Base-by-base conservation (phyloP, 2,329 filamentous ascomycete species). In the Thelonectria olida region DNA sequence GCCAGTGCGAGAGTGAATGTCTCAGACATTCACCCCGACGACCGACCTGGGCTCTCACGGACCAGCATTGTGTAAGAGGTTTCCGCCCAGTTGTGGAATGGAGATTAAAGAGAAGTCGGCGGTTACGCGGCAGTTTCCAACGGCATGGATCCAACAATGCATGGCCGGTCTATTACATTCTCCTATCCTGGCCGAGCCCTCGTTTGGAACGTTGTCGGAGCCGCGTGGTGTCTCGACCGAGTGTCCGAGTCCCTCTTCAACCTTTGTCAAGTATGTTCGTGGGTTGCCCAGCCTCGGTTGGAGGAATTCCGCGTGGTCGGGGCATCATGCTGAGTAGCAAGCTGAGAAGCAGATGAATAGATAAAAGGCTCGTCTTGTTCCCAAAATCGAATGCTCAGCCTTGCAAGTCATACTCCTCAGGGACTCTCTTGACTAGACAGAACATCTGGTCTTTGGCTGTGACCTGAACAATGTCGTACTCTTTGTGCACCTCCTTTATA, bases 401-500 rank as follows among this genome's bases (percentile, higher is more conserved):
- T 53, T 54, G 47, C 25, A 19, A 17, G 25, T 25, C 54, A 51
- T 57, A 41, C 19, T 19, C 17, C 13, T 47, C 23, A 31, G 15
- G 28, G 41, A 27, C 19, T 42, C 61, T 27, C 36, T 65, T 63
- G 52, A 39, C 52, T 55, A 47, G 39, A 1, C 23, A 27, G 15
- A 20, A 25, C 45, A 19, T 45, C 34, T 52, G 31, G 61, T 64
- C 47, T 19, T 51, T 25, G 49, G 54, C 49, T 41, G 52, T 48
- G 39, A 60, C 60, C 57, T 47, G 53, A 56, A 56, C 23, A 45
- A 77, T 79, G 77, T 67, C 74, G 22, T 84, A 84, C 70, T 74
- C 78, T 31, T 71, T 85, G 49, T 70, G 73, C 10, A 76, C 74
- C 57, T 82, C 77, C 20, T 84, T 82, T 54, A 73, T 74, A 19